Percentiles rank a stretch among this genome's conserved stretches.
Conservation (phyloP, 2,329 filamentous ascomycete genomes). For the Trichoderma sp. region DNA sequence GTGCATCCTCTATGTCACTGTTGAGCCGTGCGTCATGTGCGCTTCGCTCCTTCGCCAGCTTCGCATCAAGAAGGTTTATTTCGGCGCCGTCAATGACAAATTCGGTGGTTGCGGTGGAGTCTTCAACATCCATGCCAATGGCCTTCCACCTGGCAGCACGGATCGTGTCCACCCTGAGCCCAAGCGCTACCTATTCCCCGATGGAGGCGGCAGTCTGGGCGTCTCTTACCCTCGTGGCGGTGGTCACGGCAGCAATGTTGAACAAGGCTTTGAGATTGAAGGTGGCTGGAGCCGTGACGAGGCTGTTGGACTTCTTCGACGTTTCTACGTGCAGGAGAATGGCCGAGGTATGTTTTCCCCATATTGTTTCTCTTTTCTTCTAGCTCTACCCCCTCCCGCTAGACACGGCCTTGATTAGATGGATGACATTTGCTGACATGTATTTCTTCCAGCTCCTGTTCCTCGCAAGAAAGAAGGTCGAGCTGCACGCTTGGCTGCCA, state of each 20-base stretch:
- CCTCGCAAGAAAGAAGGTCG: slow-evolving; percentile 60
- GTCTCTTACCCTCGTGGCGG: slow-evolving; percentile 45
- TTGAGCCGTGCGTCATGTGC: slow-evolving; percentile 99
- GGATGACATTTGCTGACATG: slow-evolving; percentile 30
- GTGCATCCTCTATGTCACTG: slow-evolving; percentile 87
- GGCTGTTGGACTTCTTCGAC: slow-evolving; percentile 85
- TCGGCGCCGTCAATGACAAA: slow-evolving; percentile 92
- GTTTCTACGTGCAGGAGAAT: slow-evolving; percentile 98
- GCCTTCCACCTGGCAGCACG: slow-evolving; percentile 48
- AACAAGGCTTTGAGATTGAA: slow-evolving; percentile 78
- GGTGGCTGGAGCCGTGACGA: slow-evolving; percentile 90
- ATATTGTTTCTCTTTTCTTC: background rate
- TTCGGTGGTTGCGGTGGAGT: slow-evolving; percentile 97
- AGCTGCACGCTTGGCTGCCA: slow-evolving; percentile 56
- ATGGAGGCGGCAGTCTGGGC: slow-evolving; percentile 44
- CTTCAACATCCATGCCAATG: slow-evolving; percentile 76
- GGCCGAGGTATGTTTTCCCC: slow-evolving; percentile 68
- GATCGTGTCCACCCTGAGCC: slow-evolving; percentile 48
- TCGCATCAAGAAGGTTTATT: slow-evolving; percentile 86
- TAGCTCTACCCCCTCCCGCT: too few relatives aligned
- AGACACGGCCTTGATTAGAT: background rate
- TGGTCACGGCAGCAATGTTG: slow-evolving; percentile 69
- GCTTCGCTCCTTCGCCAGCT: slow-evolving; percentile 89
- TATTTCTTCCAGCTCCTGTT: slow-evolving; percentile 47
- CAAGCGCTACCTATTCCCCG: slow-evolving; percentile 43